Conservation (phyloP, 2,329 filamentous ascomycete genomes). For the Cladosporium sp. region DNA sequence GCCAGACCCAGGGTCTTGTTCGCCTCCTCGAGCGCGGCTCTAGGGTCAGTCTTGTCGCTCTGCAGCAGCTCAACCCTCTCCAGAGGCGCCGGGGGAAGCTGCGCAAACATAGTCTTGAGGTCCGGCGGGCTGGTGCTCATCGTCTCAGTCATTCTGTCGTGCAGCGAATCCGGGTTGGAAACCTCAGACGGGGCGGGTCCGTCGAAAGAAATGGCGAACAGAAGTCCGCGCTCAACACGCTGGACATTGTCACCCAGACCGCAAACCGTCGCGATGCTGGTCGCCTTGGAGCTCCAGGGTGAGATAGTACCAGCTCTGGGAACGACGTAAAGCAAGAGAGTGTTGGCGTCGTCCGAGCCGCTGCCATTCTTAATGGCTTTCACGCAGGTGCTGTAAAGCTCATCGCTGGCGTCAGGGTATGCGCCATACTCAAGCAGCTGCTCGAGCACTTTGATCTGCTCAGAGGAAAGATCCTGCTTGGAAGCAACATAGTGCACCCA, state of each 20-base stretch:
- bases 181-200: slow-evolving; percentile 40
- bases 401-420: slow-evolving; percentile 40
- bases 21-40: slow-evolving; percentile 69
- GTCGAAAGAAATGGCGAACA: slow-evolving; percentile 58
- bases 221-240: slow-evolving; percentile 81
- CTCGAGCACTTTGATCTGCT: slow-evolving; percentile 48
- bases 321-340: slow-evolving; percentile 62
- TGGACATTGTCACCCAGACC: slow-evolving; percentile 65
- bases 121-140: slow-evolving; percentile 63
- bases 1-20: slow-evolving; percentile 80
- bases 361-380: slow-evolving; percentile 45
- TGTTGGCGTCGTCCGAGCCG: slow-evolving; percentile 44
- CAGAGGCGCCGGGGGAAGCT: slow-evolving; percentile 58
- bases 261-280: slow-evolving; percentile 87
- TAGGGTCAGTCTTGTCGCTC: slow-evolving; percentile 47
- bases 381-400: slow-evolving; percentile 39
- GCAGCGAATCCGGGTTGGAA: slow-evolving; percentile 62
- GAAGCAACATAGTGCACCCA: slow-evolving; percentile 48
- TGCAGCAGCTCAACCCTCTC: slow-evolving; percentile 62
- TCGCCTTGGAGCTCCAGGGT: slow-evolving; percentile 96
- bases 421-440: slow-evolving; percentile 57
- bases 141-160: slow-evolving; percentile 94
- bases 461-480: slow-evolving; percentile 33
- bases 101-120: slow-evolving; percentile 70
- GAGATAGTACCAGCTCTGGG: slow-evolving; percentile 79